Evolutionary conservation across 352 stramenopile genomes (phyloP), one percentile per base, ranked within the genome.

Genomic region (Phytophthora ohioensis): DNA sequence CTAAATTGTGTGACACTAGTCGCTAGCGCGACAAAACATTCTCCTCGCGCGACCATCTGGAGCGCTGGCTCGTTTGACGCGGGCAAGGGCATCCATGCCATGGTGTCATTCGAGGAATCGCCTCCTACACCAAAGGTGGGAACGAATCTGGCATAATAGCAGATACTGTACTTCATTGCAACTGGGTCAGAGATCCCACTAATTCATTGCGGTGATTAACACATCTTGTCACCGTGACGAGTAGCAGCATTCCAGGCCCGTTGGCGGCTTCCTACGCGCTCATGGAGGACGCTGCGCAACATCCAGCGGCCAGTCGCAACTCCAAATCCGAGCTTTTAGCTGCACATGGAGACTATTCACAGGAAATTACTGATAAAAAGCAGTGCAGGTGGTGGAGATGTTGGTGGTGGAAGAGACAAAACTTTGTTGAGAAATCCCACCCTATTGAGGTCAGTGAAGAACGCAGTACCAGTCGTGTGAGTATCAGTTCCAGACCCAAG

Each of bases 271-370:
- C 64, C 4, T 79, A 79, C 73, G 64, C 64, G 43, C 73, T 74
- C 64, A 80, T 80, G 73, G 69, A 70, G 52, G 69, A 78, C 41
- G 55, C 58, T 42, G 35, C 42, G 45, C 62, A 39, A 53, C 57
- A 38, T 49, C 39, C 54, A 3, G 30, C 41, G 32, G 30, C 41
- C 34, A 53, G 59, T 58, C 67, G 67, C 56, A 67, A 17, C 42
- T 76, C 74, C 52, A 81, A 81, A 56, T 67, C 64, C 36, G 70
- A 74, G 35, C 47, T 74, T 6, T 34, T 64, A 9, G 64, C 57
- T 21, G 60, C 11, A 15, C 66, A 57, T n/a, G 54, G 41, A 46
- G 56, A 70, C 8, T 63, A 66, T 31, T 41, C 68, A 12, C 67
- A 67, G 35, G 60, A 79, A 2, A 4, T 38, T 9, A 30, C 11